Evolutionary conservation across 257 asterid species (phyloP), one percentile per base, ranked within the genome.

Genomic region (Solanum habrochaites): DNA sequence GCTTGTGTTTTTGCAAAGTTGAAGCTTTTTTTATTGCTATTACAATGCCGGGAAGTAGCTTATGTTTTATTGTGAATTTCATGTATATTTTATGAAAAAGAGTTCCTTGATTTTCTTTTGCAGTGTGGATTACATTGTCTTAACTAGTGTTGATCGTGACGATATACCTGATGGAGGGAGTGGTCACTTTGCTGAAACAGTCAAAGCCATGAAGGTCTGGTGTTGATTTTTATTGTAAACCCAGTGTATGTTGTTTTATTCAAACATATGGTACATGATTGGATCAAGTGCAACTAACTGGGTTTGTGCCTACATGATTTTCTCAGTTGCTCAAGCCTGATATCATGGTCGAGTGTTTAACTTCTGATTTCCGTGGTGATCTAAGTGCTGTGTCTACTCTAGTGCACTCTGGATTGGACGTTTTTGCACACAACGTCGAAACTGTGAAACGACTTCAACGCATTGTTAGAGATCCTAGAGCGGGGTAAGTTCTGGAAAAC

Each of bases 121-220:
- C 93, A 95, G 99, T 70, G 98, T 96, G 87, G 99, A 96, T 92
- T 96, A 96, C 91, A 94, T 96, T 90, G 99, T 97, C 86, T 90
- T 97, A 56, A 97, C 99, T 32, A 95, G 99, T 88, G 99, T 97
- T 67, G 99, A 97, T 88, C 95, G 98, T 23, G 99, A 97, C 74
- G 99, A 97, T 90, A 83, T 97, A 87, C 96, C 99, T 87, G 99
- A 97, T 89, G 99, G 99, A 25, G 99, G 99, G 82, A 95, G 99
- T 88, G 91, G 96, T 86, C 99, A 97, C 91, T 95, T 97, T 93
- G 98, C 98, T 83, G 98, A 95, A 89, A 97, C 99, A 35, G 98
- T 97, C 82, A 95, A 91, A 91, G 93, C 96, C 85, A 91, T 96
- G 96, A 97, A 97, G 99, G 99, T 97, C 6, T 14, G 74, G 58